These are phyloP conservation scores for Yamadazyma akitaensis DNA, from an alignment of 805 yeast species.

Conservation along the genomic window DNA sequence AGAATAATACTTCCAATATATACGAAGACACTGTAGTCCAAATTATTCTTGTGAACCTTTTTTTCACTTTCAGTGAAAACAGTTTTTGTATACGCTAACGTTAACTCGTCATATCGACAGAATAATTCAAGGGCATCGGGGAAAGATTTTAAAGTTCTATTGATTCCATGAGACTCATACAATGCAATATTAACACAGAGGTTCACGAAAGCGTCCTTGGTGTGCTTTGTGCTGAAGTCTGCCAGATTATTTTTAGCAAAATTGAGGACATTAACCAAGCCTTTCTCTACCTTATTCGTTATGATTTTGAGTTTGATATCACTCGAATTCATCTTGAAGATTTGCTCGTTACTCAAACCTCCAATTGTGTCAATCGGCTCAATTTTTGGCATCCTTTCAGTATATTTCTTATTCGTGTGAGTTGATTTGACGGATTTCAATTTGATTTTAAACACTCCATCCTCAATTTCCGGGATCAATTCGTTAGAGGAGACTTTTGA, in stretches of 20 bases:
- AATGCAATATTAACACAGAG: constrained; percentile 35
- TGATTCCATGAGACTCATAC: constrained; percentile 34
- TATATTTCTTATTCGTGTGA: constrained; percentile 20
- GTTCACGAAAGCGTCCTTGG: constrained; percentile 21
- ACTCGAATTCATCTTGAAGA: constrained; percentile 25
- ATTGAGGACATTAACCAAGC: constrained; percentile 5
- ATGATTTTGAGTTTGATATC: constrained; percentile 39
- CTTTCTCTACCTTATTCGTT: constrained; percentile 23
- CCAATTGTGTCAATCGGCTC: constrained; percentile 34
- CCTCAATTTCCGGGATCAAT: background rate
- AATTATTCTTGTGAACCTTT: constrained; percentile 30
- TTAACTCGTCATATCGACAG: constrained; percentile 29
- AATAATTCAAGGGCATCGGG: constrained; percentile 28
- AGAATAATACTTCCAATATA: constrained; percentile 37
- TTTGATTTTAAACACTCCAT: constrained; percentile 13
- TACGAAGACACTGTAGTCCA: constrained; percentile 37
- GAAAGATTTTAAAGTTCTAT: constrained; percentile 20
- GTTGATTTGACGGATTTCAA: constrained; percentile 22
- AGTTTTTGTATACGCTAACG: constrained; percentile 30
- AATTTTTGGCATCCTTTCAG: constrained; percentile 29
- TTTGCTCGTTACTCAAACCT: constrained; percentile 35
- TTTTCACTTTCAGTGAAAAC: constrained; percentile 33
- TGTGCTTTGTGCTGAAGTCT: constrained; percentile 6
- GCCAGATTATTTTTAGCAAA: constrained; percentile 3
- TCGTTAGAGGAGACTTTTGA: background rate